Evolutionary conservation across 1,139 yeast genomes (phyloP), one percentile per base, ranked within the genome.

Genomic region (Yamadazyma atmosphaerica): DNA sequence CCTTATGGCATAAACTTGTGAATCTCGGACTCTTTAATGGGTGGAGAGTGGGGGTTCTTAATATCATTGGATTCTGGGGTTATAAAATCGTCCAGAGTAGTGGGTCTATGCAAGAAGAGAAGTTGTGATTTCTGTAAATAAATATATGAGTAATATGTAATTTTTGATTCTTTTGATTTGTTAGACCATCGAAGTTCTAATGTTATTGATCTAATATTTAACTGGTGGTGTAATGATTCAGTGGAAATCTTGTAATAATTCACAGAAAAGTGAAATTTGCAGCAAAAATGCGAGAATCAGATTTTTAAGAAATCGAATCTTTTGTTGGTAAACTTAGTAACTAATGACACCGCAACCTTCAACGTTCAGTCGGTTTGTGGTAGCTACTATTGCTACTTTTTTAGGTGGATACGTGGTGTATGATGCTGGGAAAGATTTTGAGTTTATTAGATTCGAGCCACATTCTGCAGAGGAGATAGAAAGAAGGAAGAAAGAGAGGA

Each of bases 11-110:
- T 15, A 49, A 40, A 21, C 39, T 61, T 13, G 50, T 42, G 56
- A 68, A 46, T 27, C 51, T 66, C 40, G 72, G 72, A 1, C 68
- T 89, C 39, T 89, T 87, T 71, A 78, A 90, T 50, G 98, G 98
- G 33, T 92, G 98, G 97, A 77, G 89, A 58, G 82, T 88, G 28
- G 94, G 95, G 13, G 72, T 86, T 11, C 61, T 87, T 49, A 88
- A 92, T 45, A 77, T 86, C 9, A 61, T 86, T 38, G 92, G 96
- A 15, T 83, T 83, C 42, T 89, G 95, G 86, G 92, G 96, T 4
- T 79, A 88, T 47, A 77, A 78, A 36, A 72, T 87, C 34, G 55
- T 83, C 45, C 76, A 75, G 46, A 78, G 75, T 41, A 55, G 81
- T 58, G 47, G 72, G 51, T 58, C 71, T 51, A 44, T 63, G 56